phyloP scores from a whole-genome alignment of 371 early-diverging fungal genomes.

The Mucor saturninus region DNA sequence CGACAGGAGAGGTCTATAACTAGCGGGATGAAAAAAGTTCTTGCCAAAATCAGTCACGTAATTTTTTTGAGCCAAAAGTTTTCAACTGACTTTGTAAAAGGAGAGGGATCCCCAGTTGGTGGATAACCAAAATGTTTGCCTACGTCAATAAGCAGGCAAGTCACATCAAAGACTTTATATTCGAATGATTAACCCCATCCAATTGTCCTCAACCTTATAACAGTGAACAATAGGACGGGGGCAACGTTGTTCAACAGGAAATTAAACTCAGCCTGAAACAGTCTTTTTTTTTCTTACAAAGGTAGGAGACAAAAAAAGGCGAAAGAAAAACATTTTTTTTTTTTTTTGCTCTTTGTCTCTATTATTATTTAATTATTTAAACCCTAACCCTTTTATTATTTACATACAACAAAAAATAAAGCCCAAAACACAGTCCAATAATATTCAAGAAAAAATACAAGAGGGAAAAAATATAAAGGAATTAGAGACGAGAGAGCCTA shows the following conservation, averaged over 20 bases:
- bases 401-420: background rate
- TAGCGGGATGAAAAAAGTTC: no score
- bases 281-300: conserved; percentile 19
- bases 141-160: no score
- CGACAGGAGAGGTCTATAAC: no score
- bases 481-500: conserved; percentile 5
- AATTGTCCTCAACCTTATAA: no score
- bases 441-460: background rate
- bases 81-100: no score
- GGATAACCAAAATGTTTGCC: background rate
- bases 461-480: background rate
- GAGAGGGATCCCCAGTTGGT: background rate
- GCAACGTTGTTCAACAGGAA: no score
- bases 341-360: conserved; percentile 2
- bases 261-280: conserved; percentile 27
- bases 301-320: background rate
- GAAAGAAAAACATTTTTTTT: conserved; percentile 1
- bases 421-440: background rate
- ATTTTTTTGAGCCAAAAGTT: no score
- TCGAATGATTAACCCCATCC: no score
- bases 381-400: background rate
- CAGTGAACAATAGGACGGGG: no score
- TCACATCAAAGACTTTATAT: no score
- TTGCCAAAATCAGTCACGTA: no score
- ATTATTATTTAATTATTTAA: background rate